Evolutionary conservation across 768 basidiomycete genomes (phyloP).

Genomic region (Lactifluus subvellereus): DNA sequence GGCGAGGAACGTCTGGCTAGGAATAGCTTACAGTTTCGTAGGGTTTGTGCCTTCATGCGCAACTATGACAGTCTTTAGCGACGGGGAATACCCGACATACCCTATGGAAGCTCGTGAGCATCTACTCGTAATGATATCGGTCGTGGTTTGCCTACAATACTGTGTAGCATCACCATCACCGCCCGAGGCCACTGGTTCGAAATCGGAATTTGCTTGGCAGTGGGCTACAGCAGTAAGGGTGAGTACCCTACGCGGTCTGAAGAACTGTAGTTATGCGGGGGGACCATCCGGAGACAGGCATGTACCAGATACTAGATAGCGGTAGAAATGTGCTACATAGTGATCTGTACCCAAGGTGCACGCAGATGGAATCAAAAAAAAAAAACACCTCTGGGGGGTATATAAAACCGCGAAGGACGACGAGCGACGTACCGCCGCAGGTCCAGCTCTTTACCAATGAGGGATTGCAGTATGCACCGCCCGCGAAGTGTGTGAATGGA

Average conservation of each 20-base stretch:
- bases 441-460: conserved; percentile 25
- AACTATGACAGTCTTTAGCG: conserved; percentile 33
- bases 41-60: conserved; percentile 38
- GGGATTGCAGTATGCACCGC: conserved; percentile 32
- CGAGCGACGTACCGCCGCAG: conserved; percentile 28
- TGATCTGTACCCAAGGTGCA: too few species aligned
- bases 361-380: too few species aligned
- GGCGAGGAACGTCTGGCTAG: neutral
- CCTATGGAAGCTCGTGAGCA: conserved; percentile 30
- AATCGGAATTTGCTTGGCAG: conserved; percentile 43
- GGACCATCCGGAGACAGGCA: too few species aligned
- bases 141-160: conserved; percentile 33
- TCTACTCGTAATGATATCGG: too few species aligned
- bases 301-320: too few species aligned
- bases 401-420: too few species aligned
- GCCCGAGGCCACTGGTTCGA: conserved; percentile 43
- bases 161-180: conserved; percentile 41
- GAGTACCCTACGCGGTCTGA: neutral
- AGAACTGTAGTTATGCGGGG: too few species aligned
- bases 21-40: conserved; percentile 28
- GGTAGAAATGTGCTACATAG: too few species aligned
- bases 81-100: conserved; percentile 48
- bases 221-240: conserved; percentile 30
- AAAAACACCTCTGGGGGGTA: too few species aligned
- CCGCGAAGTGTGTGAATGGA: conserved; percentile 32